Percentiles rank a stretch among this genome's conserved stretches.
Conservation (phyloP, 176 grass and related monocot genomes). For the Chloris gayana region DNA sequence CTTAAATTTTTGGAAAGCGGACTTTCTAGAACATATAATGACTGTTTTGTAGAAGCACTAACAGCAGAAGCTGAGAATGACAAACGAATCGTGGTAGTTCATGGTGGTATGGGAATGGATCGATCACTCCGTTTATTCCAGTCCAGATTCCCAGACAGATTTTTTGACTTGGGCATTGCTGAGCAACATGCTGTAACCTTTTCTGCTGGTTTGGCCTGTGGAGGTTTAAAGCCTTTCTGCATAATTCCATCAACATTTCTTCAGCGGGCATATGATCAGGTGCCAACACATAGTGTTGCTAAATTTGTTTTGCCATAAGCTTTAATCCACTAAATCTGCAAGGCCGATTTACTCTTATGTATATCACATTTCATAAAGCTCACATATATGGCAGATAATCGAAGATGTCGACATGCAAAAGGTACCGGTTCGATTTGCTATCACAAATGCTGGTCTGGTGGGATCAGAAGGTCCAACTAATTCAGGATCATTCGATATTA, state of each 20-base stretch:
- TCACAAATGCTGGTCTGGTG: constrained; percentile 67
- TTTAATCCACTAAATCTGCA: constrained; percentile 6
- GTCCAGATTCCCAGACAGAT: constrained; percentile 74
- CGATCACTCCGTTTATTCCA: constrained; percentile 64
- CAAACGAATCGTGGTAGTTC: constrained; percentile 64
- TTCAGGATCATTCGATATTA: constrained; percentile 69
- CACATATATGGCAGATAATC: constrained; percentile 49
- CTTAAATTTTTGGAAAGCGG: constrained; percentile 39
- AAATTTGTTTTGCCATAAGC: neutral
- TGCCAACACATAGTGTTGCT: constrained; percentile 14
- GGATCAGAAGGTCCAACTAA: constrained; percentile 64
- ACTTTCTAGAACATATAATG: constrained; percentile 71
- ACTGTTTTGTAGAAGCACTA: constrained; percentile 63
- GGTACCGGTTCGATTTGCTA: constrained; percentile 70
- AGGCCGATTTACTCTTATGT: constrained; percentile 17
- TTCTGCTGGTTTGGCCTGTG: constrained; percentile 72
- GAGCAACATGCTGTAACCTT: constrained; percentile 86
- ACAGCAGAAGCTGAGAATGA: constrained; percentile 76
- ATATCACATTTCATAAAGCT: constrained; percentile 42
- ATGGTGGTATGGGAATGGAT: constrained; percentile 73
- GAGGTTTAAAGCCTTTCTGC: constrained; percentile 77
- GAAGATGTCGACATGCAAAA: constrained; percentile 81
- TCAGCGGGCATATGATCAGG: constrained; percentile 83
- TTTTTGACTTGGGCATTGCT: constrained; percentile 74
- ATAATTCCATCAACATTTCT: constrained; percentile 81